Base-by-base conservation (phyloP, 176 grass and related monocot species). In the Pontederia paniculata region DNA sequence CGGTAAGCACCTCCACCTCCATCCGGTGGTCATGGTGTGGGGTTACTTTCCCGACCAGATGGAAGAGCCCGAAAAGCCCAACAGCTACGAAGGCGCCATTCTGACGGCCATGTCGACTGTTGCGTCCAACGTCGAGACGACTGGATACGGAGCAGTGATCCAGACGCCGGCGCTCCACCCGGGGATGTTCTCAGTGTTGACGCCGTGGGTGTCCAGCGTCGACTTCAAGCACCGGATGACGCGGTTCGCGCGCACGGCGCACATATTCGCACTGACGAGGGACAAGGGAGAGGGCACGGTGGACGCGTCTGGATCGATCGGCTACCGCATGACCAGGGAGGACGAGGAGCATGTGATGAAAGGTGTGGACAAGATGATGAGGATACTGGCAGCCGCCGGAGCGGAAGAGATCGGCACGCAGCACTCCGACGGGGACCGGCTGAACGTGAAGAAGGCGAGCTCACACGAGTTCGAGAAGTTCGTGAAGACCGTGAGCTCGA, bases 1-100 rank as follows among this genome's bases (percentile, higher is more conserved):
- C 22, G 68, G 68, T 10, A 71, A 60, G 68, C 68, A 71, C 16
- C 68, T 71, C 68, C 68, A 60, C 45, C 10, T 52, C 55, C 68
- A 71, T 45, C 68, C 68, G 14, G 56, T 43, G 11, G 68, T 71
- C 23, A 52, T 71, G 68, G 55, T 22, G 22, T 60, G 68, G 68
- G 68, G 68, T 1, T 60, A 60, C 56, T 71, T 71, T 15, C 68
- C 68, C 28, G 28, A 37, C 28, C 28, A 37, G 28, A 2, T 37
- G 28, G 28, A 37, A 37, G 28, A 37, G 28, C n/a, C n/a, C n/a
- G 48, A 50, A 4, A 12, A 47, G 2, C 41, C 37, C 48, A 67
- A 13, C 12, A 67, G 48, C 49, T 67, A 67, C 48, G 49, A 67
- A 28, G 63, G 63, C 13, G 63, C 25, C 15, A 67, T 67, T 14